phyloP scores from a whole-genome alignment of 306 rosid genomes.

The Acacia melanoxylon region DNA sequence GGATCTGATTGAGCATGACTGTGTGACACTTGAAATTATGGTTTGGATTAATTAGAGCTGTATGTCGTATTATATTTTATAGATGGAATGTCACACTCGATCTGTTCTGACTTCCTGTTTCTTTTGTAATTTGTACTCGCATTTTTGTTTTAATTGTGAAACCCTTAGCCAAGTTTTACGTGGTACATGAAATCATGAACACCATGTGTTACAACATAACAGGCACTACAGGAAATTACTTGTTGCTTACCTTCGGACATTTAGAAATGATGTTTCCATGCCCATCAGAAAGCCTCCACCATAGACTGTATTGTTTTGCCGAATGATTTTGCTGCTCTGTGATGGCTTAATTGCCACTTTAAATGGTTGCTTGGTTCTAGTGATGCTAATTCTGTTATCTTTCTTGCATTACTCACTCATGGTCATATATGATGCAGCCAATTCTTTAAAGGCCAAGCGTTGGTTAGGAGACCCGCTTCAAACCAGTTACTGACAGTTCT shows the following conservation, averaged over 20 bases:
- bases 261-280: neutral
- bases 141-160: neutral
- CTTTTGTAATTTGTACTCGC: neutral
- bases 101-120: neutral
- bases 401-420: slow-evolving; percentile 1
- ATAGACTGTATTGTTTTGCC: neutral
- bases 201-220: neutral
- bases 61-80: neutral
- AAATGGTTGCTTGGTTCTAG: neutral
- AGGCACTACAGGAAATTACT: neutral
- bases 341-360: neutral
- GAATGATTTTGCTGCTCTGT: neutral
- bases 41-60: neutral
- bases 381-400: neutral
- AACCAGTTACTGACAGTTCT: neutral
- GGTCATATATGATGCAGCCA: slow-evolving; percentile 19
- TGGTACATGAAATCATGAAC: neutral
- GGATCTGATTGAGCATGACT: neutral
- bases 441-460: slow-evolving; percentile 21
- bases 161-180: neutral
- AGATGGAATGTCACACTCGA: neutral
- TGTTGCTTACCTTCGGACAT: neutral
- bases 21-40: neutral
- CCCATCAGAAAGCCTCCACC: neutral
- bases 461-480: slow-evolving; percentile 3